These are phyloP conservation scores for Apophysomyces ossiformis DNA, from an alignment of 371 early-diverging fungal species.

Conservation along the genomic window DNA sequence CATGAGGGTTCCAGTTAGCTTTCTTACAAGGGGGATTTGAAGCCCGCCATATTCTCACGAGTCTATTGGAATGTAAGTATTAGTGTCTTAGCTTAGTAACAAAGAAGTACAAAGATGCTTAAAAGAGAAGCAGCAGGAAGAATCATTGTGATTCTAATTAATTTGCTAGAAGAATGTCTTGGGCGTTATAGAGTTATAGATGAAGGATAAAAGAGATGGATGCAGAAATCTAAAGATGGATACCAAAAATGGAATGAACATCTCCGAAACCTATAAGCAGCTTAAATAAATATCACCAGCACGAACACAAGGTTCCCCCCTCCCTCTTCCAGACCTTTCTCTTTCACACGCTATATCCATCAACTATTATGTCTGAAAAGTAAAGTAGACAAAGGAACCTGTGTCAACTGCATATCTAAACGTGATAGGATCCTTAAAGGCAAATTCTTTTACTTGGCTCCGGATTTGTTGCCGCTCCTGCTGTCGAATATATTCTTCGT, in stretches of 20 bases:
- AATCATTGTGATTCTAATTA: too few species aligned
- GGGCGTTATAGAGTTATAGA: neutral
- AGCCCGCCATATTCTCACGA: too few species aligned
- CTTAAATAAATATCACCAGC: neutral
- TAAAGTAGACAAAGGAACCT: neutral
- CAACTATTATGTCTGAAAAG: constrained; percentile 9
- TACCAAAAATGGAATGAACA: constrained; percentile 15
- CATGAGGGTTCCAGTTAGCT: too few species aligned
- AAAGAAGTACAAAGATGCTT: too few species aligned
- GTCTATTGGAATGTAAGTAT: too few species aligned
- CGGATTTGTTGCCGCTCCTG: constrained; percentile 96
- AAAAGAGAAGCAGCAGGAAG: too few species aligned
- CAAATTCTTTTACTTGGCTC: constrained; percentile 95
- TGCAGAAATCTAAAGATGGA: constrained; percentile 9
- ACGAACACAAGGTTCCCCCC: neutral
- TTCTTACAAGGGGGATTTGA: too few species aligned
- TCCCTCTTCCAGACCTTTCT: neutral
- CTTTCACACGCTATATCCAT: neutral
- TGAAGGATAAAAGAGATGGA: neutral
- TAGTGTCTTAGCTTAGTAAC: too few species aligned
- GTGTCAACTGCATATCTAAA: neutral
- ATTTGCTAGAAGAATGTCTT: too few species aligned
- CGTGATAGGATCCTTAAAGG: constrained; percentile 36
- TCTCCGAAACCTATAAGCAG: constrained; percentile 17
- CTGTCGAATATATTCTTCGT: constrained; percentile 92